Conservation (phyloP, 1,284 basidiomycete species). For the Filobasidium uniguttulatum region DNA sequence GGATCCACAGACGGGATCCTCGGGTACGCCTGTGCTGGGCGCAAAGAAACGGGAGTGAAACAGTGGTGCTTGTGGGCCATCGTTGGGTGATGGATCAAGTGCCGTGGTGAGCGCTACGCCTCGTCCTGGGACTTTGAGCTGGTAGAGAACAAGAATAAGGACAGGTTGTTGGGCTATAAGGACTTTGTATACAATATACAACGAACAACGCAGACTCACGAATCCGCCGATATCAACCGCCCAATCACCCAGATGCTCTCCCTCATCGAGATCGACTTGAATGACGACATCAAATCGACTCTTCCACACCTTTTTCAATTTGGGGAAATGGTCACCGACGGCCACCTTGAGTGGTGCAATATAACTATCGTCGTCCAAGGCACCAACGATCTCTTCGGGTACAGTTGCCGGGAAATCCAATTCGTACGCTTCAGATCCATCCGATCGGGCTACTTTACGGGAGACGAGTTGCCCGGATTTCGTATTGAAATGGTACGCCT, state of each 20-base stretch:
- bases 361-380: constrained; percentile 4
- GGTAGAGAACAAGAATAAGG: no score
- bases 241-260: constrained; percentile 8
- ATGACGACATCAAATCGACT: constrained; percentile 7
- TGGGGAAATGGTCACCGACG: background rate
- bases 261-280: constrained; percentile 3
- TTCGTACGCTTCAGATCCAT: constrained; percentile 7
- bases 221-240: background rate
- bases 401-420: constrained; percentile 13
- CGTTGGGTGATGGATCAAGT: background rate
- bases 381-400: background rate
- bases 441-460: background rate
- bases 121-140: background rate
- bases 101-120: background rate
- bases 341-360: background rate
- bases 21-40: constrained; percentile 30
- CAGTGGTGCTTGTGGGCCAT: background rate
- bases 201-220: constrained; percentile 7
- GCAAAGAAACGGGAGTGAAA: constrained; percentile 19
- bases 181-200: background rate
- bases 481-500: constrained; percentile 10
- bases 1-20: constrained; percentile 44
- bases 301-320: constrained; percentile 6
- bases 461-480: constrained; percentile 5
- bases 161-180: background rate